A percentile compares a stretch with the other conserved stretches of the same genome.
Conservation (phyloP, 257 asterid species). For the Solanum peruvianum region DNA sequence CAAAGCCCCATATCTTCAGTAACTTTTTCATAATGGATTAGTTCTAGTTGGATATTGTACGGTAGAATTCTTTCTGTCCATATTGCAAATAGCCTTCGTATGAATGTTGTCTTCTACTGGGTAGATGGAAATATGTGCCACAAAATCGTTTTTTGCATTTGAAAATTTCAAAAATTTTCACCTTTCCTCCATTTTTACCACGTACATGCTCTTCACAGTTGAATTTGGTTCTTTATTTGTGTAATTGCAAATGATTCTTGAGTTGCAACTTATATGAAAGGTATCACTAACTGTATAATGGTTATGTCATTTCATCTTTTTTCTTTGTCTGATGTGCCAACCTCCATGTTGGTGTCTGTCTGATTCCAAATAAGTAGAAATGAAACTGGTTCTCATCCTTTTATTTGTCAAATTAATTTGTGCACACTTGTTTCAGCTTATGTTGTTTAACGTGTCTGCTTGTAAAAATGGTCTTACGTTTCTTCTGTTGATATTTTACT, state of each 20-base stretch:
- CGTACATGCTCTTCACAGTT: not conserved
- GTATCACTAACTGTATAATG: not conserved
- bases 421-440: slow-evolving; percentile 1
- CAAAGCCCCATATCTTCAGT: not conserved
- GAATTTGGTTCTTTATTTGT: not conserved
- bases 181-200: not conserved
- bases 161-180: not conserved
- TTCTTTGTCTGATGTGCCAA: not conserved
- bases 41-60: not conserved
- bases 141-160: not conserved
- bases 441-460: not conserved
- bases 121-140: not conserved
- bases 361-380: not conserved
- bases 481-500: not conserved
- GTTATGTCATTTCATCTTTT: not conserved
- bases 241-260: not conserved
- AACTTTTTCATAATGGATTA: not conserved
- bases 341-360: not conserved
- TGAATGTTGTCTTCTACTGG: not conserved
- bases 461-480: not conserved
- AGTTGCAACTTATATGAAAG: not conserved
- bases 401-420: not conserved
- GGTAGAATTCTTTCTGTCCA: not conserved
- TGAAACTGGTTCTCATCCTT: not conserved
- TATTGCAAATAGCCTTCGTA: not conserved